A percentile compares a stretch with the other conserved stretches of the same genome.
Conservation (phyloP, 164 flowering plant genomes). For the Warburgia ugandensis region DNA sequence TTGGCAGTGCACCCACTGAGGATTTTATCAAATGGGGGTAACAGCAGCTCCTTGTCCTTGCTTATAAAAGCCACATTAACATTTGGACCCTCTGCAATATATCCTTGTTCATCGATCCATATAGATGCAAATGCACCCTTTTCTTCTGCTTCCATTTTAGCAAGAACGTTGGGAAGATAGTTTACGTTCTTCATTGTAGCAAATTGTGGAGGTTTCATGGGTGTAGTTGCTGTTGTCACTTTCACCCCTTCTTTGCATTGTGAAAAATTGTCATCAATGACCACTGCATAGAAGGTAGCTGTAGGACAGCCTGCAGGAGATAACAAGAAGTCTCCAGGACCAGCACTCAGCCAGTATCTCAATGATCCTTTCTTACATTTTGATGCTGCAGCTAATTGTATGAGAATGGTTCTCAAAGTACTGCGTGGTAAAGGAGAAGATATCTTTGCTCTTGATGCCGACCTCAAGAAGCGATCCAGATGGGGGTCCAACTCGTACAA, state of each 20-base stretch:
- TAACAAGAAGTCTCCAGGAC: slow-evolving; percentile 84
- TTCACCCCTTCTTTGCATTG: slow-evolving; percentile 75
- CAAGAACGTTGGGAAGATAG: slow-evolving; percentile 79
- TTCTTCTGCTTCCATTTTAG: slow-evolving; percentile 81
- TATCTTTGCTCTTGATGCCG: slow-evolving; percentile 68
- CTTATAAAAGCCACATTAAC: slow-evolving; percentile 78
- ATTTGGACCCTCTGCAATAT: slow-evolving; percentile 85
- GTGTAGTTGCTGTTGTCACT: slow-evolving; percentile 63
- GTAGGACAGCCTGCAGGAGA: slow-evolving; percentile 63
- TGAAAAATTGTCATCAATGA: slow-evolving; percentile 45
- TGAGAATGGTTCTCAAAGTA: slow-evolving; percentile 59
- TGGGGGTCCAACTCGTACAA: slow-evolving; percentile 77
- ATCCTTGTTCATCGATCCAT: slow-evolving; percentile 83
- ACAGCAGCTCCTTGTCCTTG: slow-evolving; percentile 55
- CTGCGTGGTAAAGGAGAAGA: slow-evolving; percentile 52
- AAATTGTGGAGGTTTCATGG: slow-evolving; percentile 71
- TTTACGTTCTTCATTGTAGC: slow-evolving; percentile 87
- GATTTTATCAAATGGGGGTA: slow-evolving; percentile 75
- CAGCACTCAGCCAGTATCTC: slow-evolving; percentile 82
- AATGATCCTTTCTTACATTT: slow-evolving; percentile 62
- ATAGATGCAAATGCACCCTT: slow-evolving; percentile 69
- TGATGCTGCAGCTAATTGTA: slow-evolving; percentile 61
- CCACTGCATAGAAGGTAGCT: slow-evolving; percentile 83
- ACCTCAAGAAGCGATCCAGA: slow-evolving; percentile 63
- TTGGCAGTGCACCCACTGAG: slow-evolving; percentile 76